phyloP scores from a whole-genome alignment of 2,329 filamentous ascomycete species.

The Graphilbum ipis-grandicollis region DNA sequence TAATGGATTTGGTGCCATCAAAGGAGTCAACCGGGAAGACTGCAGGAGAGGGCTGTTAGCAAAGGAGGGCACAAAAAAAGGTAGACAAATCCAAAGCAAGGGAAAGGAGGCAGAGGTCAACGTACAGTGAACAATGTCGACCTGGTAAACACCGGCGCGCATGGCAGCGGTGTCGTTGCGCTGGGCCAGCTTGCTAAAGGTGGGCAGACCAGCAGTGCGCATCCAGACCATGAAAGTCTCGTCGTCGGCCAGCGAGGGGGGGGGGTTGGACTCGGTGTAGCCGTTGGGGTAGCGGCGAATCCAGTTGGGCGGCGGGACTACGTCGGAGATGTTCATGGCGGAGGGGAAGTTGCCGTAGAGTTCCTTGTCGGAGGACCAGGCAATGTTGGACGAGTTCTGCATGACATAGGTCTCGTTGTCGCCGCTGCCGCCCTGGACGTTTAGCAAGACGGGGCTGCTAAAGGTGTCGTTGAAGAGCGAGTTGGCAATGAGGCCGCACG shows the following conservation, averaged over 20 bases:
- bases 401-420: constrained; percentile 49
- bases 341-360: constrained; percentile 49
- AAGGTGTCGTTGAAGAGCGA: constrained; percentile 95
- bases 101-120: constrained; percentile 8
- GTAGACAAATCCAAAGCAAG: background rate
- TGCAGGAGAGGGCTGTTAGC: constrained; percentile 17
- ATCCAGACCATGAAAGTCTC: constrained; percentile 97
- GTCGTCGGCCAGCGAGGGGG: constrained; percentile 57
- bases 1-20: constrained; percentile 73
- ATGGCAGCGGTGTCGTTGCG: constrained; percentile 60
- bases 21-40: constrained; percentile 68
- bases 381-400: constrained; percentile 57
- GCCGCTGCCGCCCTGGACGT: constrained; percentile 22
- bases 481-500: constrained; percentile 91
- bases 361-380: constrained; percentile 69
- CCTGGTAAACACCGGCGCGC: constrained; percentile 52
- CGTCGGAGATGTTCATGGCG: constrained; percentile 44
- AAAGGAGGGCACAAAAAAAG: background rate
- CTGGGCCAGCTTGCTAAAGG: constrained; percentile 84
- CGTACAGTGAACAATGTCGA: constrained; percentile 68
- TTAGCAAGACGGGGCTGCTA: constrained; percentile 42
- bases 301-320: constrained; percentile 84
- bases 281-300: constrained; percentile 46
- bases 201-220: constrained; percentile 84
- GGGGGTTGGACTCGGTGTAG: constrained; percentile 46